Percentiles rank a stretch among this genome's conserved stretches.
Evolutionary conservation across 2,329 filamentous ascomycete species (phyloP).

Genomic region (Penicillium sp.): DNA sequence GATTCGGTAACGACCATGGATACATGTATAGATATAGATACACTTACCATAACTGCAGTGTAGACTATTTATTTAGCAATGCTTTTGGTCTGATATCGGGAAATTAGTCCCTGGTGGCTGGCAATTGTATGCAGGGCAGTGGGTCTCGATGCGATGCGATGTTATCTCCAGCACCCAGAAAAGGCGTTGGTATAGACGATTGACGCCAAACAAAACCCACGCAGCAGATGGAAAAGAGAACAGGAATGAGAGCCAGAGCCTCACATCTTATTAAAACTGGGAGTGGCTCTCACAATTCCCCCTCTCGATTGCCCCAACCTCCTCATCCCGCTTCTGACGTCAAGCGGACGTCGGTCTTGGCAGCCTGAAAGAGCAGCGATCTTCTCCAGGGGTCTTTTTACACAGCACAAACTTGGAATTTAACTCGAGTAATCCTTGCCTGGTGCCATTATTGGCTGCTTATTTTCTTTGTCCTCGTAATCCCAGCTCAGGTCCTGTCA

Average conservation of each 20-base stretch:
- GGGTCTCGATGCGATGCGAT: slow-evolving; percentile 3
- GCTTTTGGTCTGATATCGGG: neutral
- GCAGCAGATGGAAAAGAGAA: neutral
- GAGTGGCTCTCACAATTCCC: neutral
- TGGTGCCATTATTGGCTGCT: neutral
- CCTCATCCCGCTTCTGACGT: slow-evolving; percentile 22
- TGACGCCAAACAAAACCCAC: neutral
- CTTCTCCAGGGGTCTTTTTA: slow-evolving; percentile 1
- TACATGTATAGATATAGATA: neutral
- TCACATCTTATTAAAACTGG: slow-evolving; percentile 1
- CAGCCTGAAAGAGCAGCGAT: slow-evolving; percentile 15
- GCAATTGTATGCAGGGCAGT: slow-evolving; percentile 2
- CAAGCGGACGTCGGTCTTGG: slow-evolving; percentile 16
- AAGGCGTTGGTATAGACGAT: neutral
- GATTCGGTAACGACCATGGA: neutral
- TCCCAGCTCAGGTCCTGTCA: neutral
- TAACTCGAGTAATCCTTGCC: neutral
- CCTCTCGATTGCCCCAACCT: slow-evolving; percentile 11
- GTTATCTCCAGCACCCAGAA: neutral
- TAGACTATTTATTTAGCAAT: neutral
- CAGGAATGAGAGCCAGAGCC: neutral
- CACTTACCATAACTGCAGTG: slow-evolving; percentile 8
- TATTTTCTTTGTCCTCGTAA: neutral
- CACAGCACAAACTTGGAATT: slow-evolving; percentile 11
- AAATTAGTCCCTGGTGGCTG: slow-evolving; percentile 1